phyloP scores from a whole-genome alignment of 352 stramenopile species.

The Pythium rishiriense region DNA sequence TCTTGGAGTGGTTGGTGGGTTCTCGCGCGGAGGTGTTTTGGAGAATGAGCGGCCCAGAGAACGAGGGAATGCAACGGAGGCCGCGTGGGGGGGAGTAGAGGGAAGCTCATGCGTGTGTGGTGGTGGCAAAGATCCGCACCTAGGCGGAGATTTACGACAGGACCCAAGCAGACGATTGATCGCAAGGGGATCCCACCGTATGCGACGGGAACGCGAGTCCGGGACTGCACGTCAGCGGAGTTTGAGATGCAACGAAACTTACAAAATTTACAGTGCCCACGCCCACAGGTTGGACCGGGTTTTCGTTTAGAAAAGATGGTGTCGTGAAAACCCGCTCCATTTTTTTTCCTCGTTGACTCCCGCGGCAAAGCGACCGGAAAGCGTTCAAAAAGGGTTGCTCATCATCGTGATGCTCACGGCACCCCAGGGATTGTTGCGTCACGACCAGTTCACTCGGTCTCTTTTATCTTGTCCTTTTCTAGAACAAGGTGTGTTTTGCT shows the following conservation, averaged over 20 bases:
- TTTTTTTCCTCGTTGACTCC: not conserved
- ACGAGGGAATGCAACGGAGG: not conserved
- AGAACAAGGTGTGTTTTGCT: not conserved
- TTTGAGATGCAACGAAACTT: not conserved
- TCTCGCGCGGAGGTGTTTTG: not conserved
- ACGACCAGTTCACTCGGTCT: not conserved
- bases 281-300: not conserved
- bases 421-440: not conserved
- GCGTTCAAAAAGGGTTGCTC: not conserved
- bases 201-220: not conserved
- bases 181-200: not conserved
- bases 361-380: not conserved
- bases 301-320: not conserved
- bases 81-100: not conserved
- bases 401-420: constrained; percentile 1
- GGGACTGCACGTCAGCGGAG: constrained; percentile 11
- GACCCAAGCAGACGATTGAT: not conserved
- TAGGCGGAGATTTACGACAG: constrained; percentile 18
- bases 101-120: not conserved
- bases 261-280: not conserved
- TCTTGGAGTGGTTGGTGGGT: not conserved
- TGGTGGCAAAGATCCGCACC: constrained; percentile 15
- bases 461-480: not conserved
- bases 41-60: constrained; percentile 2
- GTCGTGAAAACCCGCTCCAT: not conserved